Evolutionary conservation across 2,329 filamentous ascomycete species (phyloP), one percentile per base, ranked within the genome.

Genomic region (Malbranchea zuffiana): DNA sequence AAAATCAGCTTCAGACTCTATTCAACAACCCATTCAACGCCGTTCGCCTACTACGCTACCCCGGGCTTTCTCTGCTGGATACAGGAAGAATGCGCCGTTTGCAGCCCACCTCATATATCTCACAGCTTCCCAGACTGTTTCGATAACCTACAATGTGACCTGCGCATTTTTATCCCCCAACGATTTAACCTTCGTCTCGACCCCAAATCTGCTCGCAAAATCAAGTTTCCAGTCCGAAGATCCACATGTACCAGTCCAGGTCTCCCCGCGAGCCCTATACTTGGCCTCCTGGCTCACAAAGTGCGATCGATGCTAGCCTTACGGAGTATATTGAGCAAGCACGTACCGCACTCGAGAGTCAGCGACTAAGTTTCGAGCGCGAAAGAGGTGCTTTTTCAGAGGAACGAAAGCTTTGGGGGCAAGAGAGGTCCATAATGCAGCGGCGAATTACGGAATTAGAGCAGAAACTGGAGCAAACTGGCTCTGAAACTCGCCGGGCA

Each of bases 321-420:
- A 13, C 30, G 7, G 32, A 29, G 10, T 65, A 63, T 43, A 52
- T 65, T 29, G 60, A 65, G 21, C 58, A 66, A 40, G 61, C 59
- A 20, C 55, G 54, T 34, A 51, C 54, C 10, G 48, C 64, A 11
- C 50, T 64, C 6, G 53, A 62, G 35, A 58, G 48, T 13, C 61
- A 63, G 37, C 52, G 58, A 17, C 41, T 44, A 10, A 52, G 50
- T 30, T 62, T 65, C 25, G 60, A 65, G 39, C 50, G 49, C 6
- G 59, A 66, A 36, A 52, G 63, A 41, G 45, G 49, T 19, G 47
- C 61, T 4, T 66, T 67, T 40, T 54, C 56, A 3, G 53, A 62
- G 26, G 64, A 67, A 42, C 51, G 64, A 33, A 58, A 48, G 39
- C 42, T 66, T 20, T 67, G 64, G 64, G 56, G 61, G 15, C 59